A percentile compares a stretch with the other conserved stretches of the same genome.
These are phyloP conservation scores for Trichoderma cornu-damae DNA, from an alignment of 2,329 filamentous ascomycete genomes.

Conservation along the genomic window DNA sequence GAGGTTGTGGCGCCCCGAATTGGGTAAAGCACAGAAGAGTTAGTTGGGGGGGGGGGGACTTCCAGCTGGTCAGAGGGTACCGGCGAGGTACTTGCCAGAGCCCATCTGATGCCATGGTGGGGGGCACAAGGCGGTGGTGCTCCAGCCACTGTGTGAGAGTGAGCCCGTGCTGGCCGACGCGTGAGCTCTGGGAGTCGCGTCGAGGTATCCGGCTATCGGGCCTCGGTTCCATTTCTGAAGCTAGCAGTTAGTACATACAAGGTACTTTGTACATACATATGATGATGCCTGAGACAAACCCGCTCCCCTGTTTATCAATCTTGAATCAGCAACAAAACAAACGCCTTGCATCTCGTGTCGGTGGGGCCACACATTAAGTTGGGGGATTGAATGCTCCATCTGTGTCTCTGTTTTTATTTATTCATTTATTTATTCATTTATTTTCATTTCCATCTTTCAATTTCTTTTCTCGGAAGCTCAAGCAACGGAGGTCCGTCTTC, in stretches of 20 bases:
- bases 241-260: no score
- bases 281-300: neutral
- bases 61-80: slow-evolving; percentile 9
- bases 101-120: slow-evolving; percentile 2
- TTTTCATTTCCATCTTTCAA: no score
- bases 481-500: no score
- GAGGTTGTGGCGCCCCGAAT: slow-evolving; percentile 17
- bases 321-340: slow-evolving; percentile 18
- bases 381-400: no score
- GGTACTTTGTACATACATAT: no score
- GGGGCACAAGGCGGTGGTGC: slow-evolving; percentile 10
- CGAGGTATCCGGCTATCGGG: slow-evolving; percentile 20
- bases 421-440: no score
- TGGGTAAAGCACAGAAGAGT: slow-evolving; percentile 1
- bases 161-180: slow-evolving; percentile 19
- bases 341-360: slow-evolving; percentile 12
- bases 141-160: slow-evolving; percentile 20
- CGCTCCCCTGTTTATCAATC: slow-evolving; percentile 13
- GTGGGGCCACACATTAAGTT: neutral
- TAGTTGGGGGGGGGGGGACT: neutral
- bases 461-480: no score
- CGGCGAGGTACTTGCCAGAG: slow-evolving; percentile 3
- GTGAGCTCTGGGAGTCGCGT: slow-evolving; percentile 24
- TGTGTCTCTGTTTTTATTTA: neutral
- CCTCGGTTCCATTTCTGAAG: no score